Evolutionary conservation across 192 early-diverging fungal genomes (phyloP).

Genomic region (Coemansia sp.): DNA sequence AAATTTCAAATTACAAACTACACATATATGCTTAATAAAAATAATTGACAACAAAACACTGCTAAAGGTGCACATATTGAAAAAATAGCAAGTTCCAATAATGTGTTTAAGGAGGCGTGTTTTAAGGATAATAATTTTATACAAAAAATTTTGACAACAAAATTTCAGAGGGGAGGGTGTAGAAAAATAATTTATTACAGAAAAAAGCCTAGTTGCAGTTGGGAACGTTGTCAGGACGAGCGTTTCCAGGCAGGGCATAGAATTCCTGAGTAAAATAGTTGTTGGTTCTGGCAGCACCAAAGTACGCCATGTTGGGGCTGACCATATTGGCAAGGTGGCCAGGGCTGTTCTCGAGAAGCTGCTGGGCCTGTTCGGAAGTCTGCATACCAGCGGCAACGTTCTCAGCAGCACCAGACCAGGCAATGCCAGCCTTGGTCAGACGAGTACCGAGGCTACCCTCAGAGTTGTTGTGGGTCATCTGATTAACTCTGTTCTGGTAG

Average conservation of each 20-base stretch:
- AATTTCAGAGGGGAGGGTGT: not conserved
- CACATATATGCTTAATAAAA: too few species aligned
- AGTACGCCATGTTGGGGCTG: conserved; percentile 31
- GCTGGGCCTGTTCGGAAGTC: conserved; percentile 32
- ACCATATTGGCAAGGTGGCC: conserved; percentile 54
- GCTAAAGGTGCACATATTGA: not conserved
- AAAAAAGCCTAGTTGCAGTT: conserved; percentile 45
- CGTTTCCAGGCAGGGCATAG: conserved; percentile 15
- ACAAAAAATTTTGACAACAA: too few species aligned
- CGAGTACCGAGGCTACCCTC: conserved; percentile 39
- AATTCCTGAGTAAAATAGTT: conserved; percentile 54
- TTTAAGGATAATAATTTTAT: too few species aligned
- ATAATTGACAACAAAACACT: not conserved
- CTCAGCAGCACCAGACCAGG: conserved; percentile 41
- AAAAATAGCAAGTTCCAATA: too few species aligned
- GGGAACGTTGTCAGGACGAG: conserved; percentile 25
- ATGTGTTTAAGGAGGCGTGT: too few species aligned
- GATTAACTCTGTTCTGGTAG: conserved; percentile 38
- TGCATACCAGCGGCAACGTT: conserved; percentile 50
- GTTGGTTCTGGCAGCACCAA: conserved; percentile 44
- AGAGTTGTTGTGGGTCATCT: conserved; percentile 51
- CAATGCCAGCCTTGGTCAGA: conserved; percentile 14
- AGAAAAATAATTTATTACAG: not conserved
- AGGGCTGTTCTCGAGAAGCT: conserved; percentile 46
- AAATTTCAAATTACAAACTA: too few species aligned